A percentile compares a stretch with the other conserved stretches of the same genome.
phyloP scores from a whole-genome alignment of 2,329 filamentous ascomycete genomes.

The Tolypocladium amazonense region DNA sequence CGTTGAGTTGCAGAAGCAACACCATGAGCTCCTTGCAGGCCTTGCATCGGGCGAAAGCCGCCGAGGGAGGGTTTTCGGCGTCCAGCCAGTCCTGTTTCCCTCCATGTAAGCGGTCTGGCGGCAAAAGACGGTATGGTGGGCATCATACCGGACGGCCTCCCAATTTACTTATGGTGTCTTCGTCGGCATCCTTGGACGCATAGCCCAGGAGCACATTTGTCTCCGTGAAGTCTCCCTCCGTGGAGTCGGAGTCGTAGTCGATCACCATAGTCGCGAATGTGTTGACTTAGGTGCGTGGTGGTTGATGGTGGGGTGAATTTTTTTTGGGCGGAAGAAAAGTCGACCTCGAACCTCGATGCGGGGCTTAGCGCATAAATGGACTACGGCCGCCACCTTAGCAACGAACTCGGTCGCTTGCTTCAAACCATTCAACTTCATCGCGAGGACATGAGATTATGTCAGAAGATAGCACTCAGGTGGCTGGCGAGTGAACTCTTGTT shows the following conservation, averaged over 20 bases:
- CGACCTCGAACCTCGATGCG: constrained; percentile 10
- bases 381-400: constrained; percentile 14
- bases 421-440: too few relatives aligned
- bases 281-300: not conserved
- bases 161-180: constrained; percentile 78
- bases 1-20: constrained; percentile 82
- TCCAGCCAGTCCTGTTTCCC: constrained; percentile 69
- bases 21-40: constrained; percentile 76
- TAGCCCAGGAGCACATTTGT: constrained; percentile 89
- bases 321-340: constrained; percentile 10
- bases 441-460: not conserved
- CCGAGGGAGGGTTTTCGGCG: constrained; percentile 57
- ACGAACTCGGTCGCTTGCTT: not conserved
- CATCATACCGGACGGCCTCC: constrained; percentile 71
- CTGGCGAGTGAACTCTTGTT: constrained; percentile 17
- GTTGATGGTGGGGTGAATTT: constrained; percentile 23
- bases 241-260: constrained; percentile 80
- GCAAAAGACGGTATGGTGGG: not conserved
- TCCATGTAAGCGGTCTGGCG: not conserved
- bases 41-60: constrained; percentile 72
- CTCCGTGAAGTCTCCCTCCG: constrained; percentile 59
- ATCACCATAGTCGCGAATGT: constrained; percentile 33
- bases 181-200: constrained; percentile 65
- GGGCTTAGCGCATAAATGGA: constrained; percentile 17
- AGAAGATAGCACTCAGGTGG: too few relatives aligned